Evolutionary conservation across 805 yeast genomes (phyloP).

Genomic region (Metschnikowia orientalis): DNA sequence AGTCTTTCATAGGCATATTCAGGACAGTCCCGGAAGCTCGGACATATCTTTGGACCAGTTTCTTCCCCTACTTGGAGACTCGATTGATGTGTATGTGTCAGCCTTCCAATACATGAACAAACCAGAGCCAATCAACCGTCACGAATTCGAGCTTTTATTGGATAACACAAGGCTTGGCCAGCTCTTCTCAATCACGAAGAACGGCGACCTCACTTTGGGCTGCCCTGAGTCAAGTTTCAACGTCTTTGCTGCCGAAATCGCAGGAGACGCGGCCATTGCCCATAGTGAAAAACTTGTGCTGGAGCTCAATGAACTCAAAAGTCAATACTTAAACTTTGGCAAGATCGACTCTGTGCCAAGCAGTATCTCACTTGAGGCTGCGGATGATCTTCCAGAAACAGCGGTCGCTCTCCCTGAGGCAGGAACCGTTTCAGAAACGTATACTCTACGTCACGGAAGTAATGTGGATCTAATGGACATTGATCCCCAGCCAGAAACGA

Average conservation of each 20-base stretch:
- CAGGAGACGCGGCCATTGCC: conserved; percentile 13
- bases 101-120: not conserved
- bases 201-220: not conserved
- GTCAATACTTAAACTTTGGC: too few species aligned
- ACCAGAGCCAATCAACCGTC: not conserved
- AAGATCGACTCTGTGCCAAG: too few species aligned
- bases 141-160: conserved; percentile 2
- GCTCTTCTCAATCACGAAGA: not conserved
- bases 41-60: too few species aligned
- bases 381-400: too few species aligned
- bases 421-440: too few species aligned
- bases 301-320: too few species aligned
- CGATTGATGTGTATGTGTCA: conserved; percentile 1
- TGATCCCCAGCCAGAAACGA: too few species aligned
- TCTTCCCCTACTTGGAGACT: not conserved
- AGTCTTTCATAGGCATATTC: not conserved
- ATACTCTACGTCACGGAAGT: too few species aligned
- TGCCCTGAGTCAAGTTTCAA: conserved; percentile 1
- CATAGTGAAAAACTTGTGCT: conserved; percentile 8
- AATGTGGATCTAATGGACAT: too few species aligned
- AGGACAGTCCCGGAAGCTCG: too few species aligned
- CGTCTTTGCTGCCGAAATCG: conserved; percentile 5
- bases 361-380: too few species aligned
- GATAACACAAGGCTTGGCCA: conserved; percentile 2
- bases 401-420: too few species aligned